Percentiles rank a stretch among this genome's conserved stretches.
Evolutionary conservation across 1,284 basidiomycete species (phyloP).

Genomic region (Vanrija humicola): DNA sequence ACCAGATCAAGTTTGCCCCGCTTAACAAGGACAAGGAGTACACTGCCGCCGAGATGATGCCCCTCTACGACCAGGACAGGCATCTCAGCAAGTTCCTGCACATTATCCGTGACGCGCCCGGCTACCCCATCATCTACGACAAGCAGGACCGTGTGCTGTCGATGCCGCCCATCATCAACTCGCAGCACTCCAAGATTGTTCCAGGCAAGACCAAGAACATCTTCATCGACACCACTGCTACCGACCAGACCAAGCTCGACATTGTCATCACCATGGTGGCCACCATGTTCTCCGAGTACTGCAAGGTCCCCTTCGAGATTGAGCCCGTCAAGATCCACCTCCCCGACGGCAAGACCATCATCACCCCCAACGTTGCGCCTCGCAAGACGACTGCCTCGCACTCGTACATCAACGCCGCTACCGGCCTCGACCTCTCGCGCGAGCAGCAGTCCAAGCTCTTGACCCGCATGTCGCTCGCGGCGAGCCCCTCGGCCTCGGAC

Average conservation of each 20-base stretch:
- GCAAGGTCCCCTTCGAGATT: constrained; percentile 76
- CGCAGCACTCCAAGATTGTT: constrained; percentile 94
- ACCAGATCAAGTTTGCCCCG: constrained; percentile 84
- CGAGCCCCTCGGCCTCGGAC: constrained; percentile 54
- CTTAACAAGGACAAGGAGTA: constrained; percentile 71
- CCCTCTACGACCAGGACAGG: constrained; percentile 89
- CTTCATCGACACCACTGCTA: constrained; percentile 95
- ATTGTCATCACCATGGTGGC: constrained; percentile 92
- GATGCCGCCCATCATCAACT: constrained; percentile 99
- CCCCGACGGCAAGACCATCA: constrained; percentile 68
- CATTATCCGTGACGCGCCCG: constrained; percentile 91
- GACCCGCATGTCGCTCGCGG: constrained; percentile 45
- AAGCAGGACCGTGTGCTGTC: constrained; percentile 78
- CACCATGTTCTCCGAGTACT: constrained; percentile 98
- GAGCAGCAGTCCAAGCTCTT: constrained; percentile 41
- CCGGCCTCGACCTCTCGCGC: constrained; percentile 66
- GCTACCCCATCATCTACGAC: constrained; percentile 98
- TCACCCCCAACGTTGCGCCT: constrained; percentile 77
- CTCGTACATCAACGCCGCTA: constrained; percentile 93
- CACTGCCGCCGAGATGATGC: constrained; percentile 81
- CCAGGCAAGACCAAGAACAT: constrained; percentile 82
- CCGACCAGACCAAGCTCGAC: constrained; percentile 93
- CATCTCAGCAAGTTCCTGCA: constrained; percentile 84
- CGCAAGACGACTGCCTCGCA: constrained; percentile 70
- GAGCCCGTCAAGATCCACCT: constrained; percentile 82